Evolutionary conservation across 2,329 filamentous ascomycete genomes (phyloP), one percentile per base, ranked within the genome.

Genomic region (Apiospora hydei): DNA sequence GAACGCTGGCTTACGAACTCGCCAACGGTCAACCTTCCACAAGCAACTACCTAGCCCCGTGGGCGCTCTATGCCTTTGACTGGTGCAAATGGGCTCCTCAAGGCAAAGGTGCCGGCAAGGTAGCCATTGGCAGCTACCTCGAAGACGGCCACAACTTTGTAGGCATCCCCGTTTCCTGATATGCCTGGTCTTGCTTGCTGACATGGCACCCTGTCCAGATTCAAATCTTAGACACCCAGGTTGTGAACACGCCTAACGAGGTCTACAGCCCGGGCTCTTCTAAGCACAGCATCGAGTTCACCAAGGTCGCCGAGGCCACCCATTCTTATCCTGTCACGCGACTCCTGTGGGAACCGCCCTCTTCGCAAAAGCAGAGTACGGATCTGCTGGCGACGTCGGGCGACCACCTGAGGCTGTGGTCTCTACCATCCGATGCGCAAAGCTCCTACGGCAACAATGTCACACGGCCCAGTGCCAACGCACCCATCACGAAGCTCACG

Each of bases 141-240:
- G 96, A 99, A 84, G 96, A 99, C 83, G 96, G 95, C 7, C 96
- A 99, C 84, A 99, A 99, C 81, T 99, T 97, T 86, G 95, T 98
- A 86, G 78, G 89, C 82, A 67, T 26, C 72, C 34, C 11, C 34
- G 61, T 68, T 66, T 43, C 34, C 44, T 51, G 44, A 18, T 13
- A 38, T 24, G 53, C 46, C 30, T 49, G 13, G 7, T 69, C 43
- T 53, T 69, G 26, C 66, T 38, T 69, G 53, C 57, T 53, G 51
- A 68, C 66, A 66, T 24, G 34, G 26, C 26, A 7, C 11, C 30
- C 30, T 21, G 13, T 43, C 77, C 72, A 97, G 94, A 98, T 98
- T 75, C 96, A 98, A 93, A 98, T 99, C 75, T 88, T 98, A 74
- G 95, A 98, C 82, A 94, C 94, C 61, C 93, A 97, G 75, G 89